A percentile compares a stretch with the other conserved stretches of the same genome.
Conservation (phyloP, 495 filamentous ascomycete species). For the Xylaria grammica region DNA sequence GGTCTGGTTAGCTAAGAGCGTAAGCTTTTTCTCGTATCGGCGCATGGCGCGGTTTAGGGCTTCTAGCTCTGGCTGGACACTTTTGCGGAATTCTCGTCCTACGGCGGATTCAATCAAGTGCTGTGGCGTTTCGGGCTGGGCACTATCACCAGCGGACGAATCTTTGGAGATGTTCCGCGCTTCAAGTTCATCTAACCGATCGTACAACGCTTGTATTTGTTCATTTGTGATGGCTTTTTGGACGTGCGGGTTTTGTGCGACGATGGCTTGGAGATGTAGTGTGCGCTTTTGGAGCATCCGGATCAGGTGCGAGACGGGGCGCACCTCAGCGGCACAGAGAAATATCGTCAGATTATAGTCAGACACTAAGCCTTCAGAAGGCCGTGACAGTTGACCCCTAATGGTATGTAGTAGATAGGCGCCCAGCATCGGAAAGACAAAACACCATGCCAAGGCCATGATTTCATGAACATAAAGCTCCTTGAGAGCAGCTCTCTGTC, state of each 20-base stretch:
- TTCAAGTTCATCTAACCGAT: slow-evolving; percentile 76
- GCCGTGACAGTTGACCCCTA: slow-evolving; percentile 75
- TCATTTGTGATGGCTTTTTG: slow-evolving; percentile 45
- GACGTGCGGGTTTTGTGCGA: slow-evolving; percentile 58
- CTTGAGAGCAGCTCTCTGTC: slow-evolving; percentile 49
- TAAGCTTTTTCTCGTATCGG: slow-evolving; percentile 90
- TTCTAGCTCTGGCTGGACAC: slow-evolving; percentile 81
- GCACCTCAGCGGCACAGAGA: slow-evolving; percentile 82
- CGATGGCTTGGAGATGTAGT: slow-evolving; percentile 79
- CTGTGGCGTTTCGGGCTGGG: slow-evolving; percentile 31
- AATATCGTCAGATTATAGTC: slow-evolving; percentile 96
- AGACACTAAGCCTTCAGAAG: slow-evolving; percentile 84
- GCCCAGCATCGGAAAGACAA: slow-evolving; percentile 76
- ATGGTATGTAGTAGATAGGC: slow-evolving; percentile 81
- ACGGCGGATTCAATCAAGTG: slow-evolving; percentile 54
- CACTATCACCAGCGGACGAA: slow-evolving; percentile 27
- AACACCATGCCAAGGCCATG: slow-evolving; percentile 75
- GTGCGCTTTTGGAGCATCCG: slow-evolving; percentile 79
- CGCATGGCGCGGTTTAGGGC: slow-evolving; percentile 87
- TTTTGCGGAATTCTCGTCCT: slow-evolving; percentile 64
- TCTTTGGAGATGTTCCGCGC: slow-evolving; percentile 42
- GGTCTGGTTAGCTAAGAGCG: slow-evolving; percentile 71
- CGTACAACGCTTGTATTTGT: slow-evolving; percentile 61
- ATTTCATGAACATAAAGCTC: slow-evolving; percentile 79
- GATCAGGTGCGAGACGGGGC: slow-evolving; percentile 79